Base-by-base conservation (phyloP, 805 yeast species). In the Debaryomyces maramus region DNA sequence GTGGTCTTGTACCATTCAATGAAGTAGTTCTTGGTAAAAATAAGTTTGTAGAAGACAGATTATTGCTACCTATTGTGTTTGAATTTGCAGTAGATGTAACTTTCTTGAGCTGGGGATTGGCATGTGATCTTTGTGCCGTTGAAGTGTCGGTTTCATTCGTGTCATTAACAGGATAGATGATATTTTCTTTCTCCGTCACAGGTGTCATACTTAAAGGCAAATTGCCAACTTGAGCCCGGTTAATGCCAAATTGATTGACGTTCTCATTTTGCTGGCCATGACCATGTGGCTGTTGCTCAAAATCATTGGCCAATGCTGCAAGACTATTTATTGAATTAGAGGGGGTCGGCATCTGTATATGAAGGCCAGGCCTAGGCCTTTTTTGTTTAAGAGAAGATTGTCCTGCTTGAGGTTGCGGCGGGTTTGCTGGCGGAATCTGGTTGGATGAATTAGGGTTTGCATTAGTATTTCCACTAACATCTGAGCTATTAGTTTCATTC, bases 161-260 rank as follows among this genome's bases (percentile, higher is more conserved):
- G 10, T 45, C 47, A 3, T 40, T 41, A 4, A 15, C 13, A 4
- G 28, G 13, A 10, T 24, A 21, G 11, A 48, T 41, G 20, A 38
- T 44, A 18, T 45, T 44, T 20, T 69, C 72, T 39, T 60, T 81
- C 49, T 86, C 95, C 2, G 87, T 75, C 4, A 85, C 80, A 2
- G 93, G 95, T 0, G 95, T 86, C 93, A 86, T 85, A 0, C 87
- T 78, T 50, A 81, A 65, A 1, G 87, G 81, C 3, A 75, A 57
- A 40, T 65, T 61, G 6, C 73, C 66, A 3, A 76, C 70, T 22
- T 71, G 73, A 11, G 75, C 61, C 1, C 81, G 74, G 55, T 80
- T 73, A 51, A 81, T 70, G 36, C 90, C 86, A 69, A 81, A 81
- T 53, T 85, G 86, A 56, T 84, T 80, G 32, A 83, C 74, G 38